These are phyloP conservation scores for Brassica hybrid DNA, from an alignment of 441 rosid genomes.

Conservation along the genomic window DNA sequence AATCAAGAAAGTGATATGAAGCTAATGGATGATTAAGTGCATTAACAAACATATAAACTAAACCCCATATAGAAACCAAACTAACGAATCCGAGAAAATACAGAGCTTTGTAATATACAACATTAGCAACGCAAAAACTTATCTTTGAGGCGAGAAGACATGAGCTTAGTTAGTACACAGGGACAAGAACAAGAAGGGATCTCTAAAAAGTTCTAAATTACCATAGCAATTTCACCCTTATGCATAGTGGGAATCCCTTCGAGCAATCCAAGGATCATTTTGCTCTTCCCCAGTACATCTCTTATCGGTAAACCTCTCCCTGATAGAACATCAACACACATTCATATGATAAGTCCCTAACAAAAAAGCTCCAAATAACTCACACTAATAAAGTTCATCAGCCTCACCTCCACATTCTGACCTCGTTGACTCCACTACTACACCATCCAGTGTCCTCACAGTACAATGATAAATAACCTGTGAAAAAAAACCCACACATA, in stretches of 20 bases:
- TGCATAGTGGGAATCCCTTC: conserved; percentile 95
- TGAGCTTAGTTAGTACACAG: not conserved
- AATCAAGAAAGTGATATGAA: conserved; percentile 13
- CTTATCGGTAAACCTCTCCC: conserved; percentile 85
- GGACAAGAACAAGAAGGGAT: too few relatives aligned
- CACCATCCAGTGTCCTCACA: conserved; percentile 84
- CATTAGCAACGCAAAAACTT: not conserved
- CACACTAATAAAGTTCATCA: not conserved
- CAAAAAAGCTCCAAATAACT: conserved; percentile 14
- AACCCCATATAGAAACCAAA: conserved; percentile 19
- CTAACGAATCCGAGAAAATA: not conserved
- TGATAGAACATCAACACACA: conserved; percentile 41
- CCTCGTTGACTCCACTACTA: conserved; percentile 78
- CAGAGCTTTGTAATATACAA: not conserved
- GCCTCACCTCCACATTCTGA: conserved; percentile 77
- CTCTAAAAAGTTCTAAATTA: conserved; percentile 34
- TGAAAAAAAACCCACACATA: not conserved
- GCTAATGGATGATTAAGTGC: not conserved
- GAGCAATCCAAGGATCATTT: conserved; percentile 83
- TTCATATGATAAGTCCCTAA: conserved; percentile 22
- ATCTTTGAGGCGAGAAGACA: too few relatives aligned
- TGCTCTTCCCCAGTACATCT: conserved; percentile 89
- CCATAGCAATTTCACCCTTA: conserved; percentile 98
- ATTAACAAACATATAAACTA: not conserved
- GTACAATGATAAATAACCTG: conserved; percentile 91